Conservation (phyloP, 2,329 filamentous ascomycete species). For the Cercospora nicotianae region DNA sequence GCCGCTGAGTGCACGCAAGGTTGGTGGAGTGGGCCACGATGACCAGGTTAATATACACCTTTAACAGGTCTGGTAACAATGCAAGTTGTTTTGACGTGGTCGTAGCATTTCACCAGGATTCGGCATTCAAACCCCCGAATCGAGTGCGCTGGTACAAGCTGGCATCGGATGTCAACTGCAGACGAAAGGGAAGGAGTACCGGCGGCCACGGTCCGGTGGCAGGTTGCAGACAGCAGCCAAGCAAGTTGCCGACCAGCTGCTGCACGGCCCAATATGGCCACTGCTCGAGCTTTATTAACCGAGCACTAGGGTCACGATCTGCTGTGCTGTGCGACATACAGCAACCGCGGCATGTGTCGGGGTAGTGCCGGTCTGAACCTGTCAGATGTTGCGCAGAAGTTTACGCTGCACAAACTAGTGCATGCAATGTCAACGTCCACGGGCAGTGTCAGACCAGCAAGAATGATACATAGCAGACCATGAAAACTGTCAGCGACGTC, state of each 20-base stretch:
- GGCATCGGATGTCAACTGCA: not conserved
- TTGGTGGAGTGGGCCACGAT: not conserved
- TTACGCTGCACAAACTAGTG: not conserved
- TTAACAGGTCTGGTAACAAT: not conserved
- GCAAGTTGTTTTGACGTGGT: not conserved
- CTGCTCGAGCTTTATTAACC: constrained; percentile 18
- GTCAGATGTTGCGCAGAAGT: not conserved
- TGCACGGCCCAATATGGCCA: constrained; percentile 1
- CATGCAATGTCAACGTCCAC: not conserved
- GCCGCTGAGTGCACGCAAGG: not conserved
- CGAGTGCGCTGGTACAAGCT: not conserved
- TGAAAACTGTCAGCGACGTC: not conserved
- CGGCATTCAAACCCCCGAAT: not conserved
- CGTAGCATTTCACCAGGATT: not conserved
- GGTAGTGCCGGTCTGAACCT: not conserved
- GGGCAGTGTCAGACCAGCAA: not conserved
- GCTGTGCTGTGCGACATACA: not conserved
- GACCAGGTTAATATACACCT: not conserved
- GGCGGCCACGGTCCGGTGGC: not conserved
- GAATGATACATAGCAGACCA: not conserved
- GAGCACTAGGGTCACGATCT: constrained; percentile 15
- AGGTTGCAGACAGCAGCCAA: not conserved
- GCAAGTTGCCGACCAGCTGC: not conserved
- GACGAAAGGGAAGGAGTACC: not conserved
- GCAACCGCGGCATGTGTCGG: constrained; percentile 9